Base-by-base conservation (phyloP, 163 green algal genomes). In the Scenedesmus sp. region DNA sequence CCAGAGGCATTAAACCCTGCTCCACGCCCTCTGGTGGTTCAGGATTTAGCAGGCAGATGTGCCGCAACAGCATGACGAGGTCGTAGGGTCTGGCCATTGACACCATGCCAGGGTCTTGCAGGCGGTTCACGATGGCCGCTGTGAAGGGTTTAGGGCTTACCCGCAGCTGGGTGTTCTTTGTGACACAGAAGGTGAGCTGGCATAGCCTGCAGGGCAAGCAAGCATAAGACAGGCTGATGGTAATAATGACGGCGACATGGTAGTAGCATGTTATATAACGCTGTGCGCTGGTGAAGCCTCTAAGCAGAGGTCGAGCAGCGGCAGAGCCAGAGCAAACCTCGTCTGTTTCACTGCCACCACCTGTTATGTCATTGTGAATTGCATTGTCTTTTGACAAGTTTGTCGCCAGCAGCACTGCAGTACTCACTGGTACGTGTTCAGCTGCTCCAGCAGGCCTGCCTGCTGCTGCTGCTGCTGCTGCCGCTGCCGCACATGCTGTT, bases 11-110 rank as follows among this genome's bases (percentile, higher is more conserved):
- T 76, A 76, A 76, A 76, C 78, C 33, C 22, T 35, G 35, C 78
- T 53, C 78, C 7, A 84, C 6, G 40, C 40, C 42, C 10, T 35
- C 22, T 33, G 40, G 78, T 20, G 78, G 78, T 22, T 15, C 20
- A n/a, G 78, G 40, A 16, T n/a, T 37, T 51, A 84, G 78, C 78
- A 59, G 0, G 78, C 78, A 84, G 20, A 53, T 53, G 78, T 84
- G 78, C 2, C 78, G 78, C 78, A 84, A 42, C 78, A 84, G 78
- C 78, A 84, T 84, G 40, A 51, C 78, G 40, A 84, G 40, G 78
- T 84, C 78, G 24, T 84, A 84, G 33, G 40, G 20, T 51, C 42
- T 49, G 15, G 78, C 78, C 42, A 22, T 10, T 35, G 78, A 22
- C 22, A 84, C 18, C 22, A 56, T 20, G 16, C 0, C 16, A 16